Percentiles rank a stretch among this genome's conserved stretches.
These are phyloP conservation scores for Oxytropis ochrocephala DNA, from an alignment of 306 rosid species.

Conservation along the genomic window DNA sequence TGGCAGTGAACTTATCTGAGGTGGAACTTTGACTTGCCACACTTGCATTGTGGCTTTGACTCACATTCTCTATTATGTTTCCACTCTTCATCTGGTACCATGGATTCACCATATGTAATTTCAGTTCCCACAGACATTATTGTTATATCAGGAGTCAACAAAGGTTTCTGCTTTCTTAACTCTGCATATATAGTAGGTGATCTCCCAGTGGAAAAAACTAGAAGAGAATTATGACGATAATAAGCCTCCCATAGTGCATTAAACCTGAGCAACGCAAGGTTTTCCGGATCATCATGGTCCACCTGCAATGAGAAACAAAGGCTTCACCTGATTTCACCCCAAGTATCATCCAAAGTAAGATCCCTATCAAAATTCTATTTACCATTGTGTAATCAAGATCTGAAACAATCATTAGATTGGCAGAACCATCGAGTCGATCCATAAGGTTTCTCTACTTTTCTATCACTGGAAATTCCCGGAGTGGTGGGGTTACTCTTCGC, in stretches of 20 bases:
- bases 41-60: too few relatives aligned
- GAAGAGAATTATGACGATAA: slow-evolving; percentile 70
- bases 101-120: slow-evolving; percentile 55
- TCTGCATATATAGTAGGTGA: slow-evolving; percentile 48
- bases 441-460: slow-evolving; percentile 14
- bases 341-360: not conserved
- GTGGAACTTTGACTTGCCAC: too few relatives aligned
- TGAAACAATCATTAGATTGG: slow-evolving; percentile 74
- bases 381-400: slow-evolving; percentile 91
- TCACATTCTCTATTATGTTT: too few relatives aligned
- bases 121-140: slow-evolving; percentile 84
- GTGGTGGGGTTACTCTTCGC: not conserved
- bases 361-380: slow-evolving; percentile 5
- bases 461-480: not conserved
- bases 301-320: slow-evolving; percentile 42
- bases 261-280: slow-evolving; percentile 57
- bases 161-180: slow-evolving; percentile 52
- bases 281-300: slow-evolving; percentile 61
- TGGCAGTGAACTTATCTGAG: too few relatives aligned
- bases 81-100: slow-evolving; percentile 61
- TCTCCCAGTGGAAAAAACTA: slow-evolving; percentile 88
- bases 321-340: not conserved
- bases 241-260: slow-evolving; percentile 79
- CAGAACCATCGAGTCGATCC: slow-evolving; percentile 50
- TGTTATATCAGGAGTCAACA: slow-evolving; percentile 72